Percentiles rank a stretch among this genome's conserved stretches.
Conservation (phyloP, 495 filamentous ascomycete species). For the Chaetomidium leptoderma region DNA sequence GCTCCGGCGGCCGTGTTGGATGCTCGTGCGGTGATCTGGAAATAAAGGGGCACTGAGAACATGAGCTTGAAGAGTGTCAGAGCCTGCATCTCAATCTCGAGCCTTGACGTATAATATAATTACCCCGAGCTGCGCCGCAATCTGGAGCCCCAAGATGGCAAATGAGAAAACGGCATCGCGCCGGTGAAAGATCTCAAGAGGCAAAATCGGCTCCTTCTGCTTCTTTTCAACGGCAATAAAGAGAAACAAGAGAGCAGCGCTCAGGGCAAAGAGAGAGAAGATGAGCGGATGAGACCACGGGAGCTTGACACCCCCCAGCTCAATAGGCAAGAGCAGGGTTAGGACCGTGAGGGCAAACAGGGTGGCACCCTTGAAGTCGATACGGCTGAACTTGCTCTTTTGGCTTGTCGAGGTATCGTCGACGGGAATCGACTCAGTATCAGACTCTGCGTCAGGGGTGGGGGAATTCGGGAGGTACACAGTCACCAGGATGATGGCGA, state of each 20-base stretch:
- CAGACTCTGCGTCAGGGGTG: constrained; percentile 2
- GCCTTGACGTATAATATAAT: constrained; percentile 20
- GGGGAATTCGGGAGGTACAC: constrained; percentile 38
- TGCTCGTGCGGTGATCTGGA: constrained; percentile 56
- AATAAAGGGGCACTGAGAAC: constrained; percentile 64
- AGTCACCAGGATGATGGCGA: constrained; percentile 51
- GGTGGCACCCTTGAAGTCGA: constrained; percentile 57
- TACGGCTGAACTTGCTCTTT: constrained; percentile 38
- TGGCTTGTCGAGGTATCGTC: background rate
- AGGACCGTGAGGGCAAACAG: constrained; percentile 49
- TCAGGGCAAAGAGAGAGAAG: constrained; percentile 30
- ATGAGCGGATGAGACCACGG: constrained; percentile 53
- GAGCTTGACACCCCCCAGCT: constrained; percentile 55
- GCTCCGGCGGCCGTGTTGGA: constrained; percentile 56
- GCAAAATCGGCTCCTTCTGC: constrained; percentile 59
- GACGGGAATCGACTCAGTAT: constrained; percentile 4
- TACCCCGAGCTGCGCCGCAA: constrained; percentile 54
- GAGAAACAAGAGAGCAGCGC: constrained; percentile 36
- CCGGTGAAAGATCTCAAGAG: constrained; percentile 52
- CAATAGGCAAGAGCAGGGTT: constrained; percentile 51
- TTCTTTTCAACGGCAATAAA: constrained; percentile 53
- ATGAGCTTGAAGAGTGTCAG: constrained; percentile 39
- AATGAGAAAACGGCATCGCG: constrained; percentile 55
- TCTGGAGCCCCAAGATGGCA: constrained; percentile 50
- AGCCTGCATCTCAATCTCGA: background rate